Conservation (phyloP, 345 rosid species). For the Salix purpurea region DNA sequence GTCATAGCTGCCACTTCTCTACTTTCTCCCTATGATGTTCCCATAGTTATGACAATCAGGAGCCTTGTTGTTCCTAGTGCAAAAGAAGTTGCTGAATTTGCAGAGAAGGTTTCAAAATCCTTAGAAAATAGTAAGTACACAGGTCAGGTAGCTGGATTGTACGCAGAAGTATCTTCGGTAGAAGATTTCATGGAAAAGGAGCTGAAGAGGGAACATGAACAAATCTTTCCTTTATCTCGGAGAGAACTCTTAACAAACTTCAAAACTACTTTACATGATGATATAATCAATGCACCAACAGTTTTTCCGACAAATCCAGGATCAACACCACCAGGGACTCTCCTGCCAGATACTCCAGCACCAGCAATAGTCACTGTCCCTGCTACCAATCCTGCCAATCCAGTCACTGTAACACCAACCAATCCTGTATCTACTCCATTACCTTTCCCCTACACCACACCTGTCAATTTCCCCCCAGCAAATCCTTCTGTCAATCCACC, state of each 20-base stretch:
- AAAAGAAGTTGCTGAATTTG: conserved; percentile 23
- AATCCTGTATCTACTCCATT: conserved; percentile 34
- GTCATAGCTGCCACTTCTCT: conserved; percentile 16
- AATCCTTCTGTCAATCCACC: conserved; percentile 42
- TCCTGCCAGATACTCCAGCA: conserved; percentile 36
- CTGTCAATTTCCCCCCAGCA: conserved; percentile 41
- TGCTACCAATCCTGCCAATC: conserved; percentile 42
- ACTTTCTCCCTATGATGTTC: conserved; percentile 23
- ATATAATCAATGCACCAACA: conserved; percentile 29
- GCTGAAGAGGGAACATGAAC: conserved; percentile 9
- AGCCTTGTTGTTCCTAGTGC: conserved; percentile 17
- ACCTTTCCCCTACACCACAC: conserved; percentile 29
- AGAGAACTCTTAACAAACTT: conserved; percentile 30
- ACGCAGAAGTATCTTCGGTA: conserved; percentile 22
- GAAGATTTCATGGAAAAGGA: conserved; percentile 12
- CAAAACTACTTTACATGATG: conserved; percentile 35
- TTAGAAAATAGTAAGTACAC: conserved; percentile 16
- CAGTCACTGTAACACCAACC: conserved; percentile 29
- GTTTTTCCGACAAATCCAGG: conserved; percentile 25
- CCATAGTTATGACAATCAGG: conserved; percentile 20
- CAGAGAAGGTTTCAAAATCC: conserved; percentile 17
- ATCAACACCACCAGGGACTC: conserved; percentile 25
- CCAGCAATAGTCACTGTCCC: conserved; percentile 61
- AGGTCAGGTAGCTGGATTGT: conserved; percentile 22
- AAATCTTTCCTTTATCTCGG: conserved; percentile 24